These are phyloP conservation scores for Chaetomiaceae sp. DNA, from an alignment of 2,329 filamentous ascomycete genomes.

Conservation along the genomic window DNA sequence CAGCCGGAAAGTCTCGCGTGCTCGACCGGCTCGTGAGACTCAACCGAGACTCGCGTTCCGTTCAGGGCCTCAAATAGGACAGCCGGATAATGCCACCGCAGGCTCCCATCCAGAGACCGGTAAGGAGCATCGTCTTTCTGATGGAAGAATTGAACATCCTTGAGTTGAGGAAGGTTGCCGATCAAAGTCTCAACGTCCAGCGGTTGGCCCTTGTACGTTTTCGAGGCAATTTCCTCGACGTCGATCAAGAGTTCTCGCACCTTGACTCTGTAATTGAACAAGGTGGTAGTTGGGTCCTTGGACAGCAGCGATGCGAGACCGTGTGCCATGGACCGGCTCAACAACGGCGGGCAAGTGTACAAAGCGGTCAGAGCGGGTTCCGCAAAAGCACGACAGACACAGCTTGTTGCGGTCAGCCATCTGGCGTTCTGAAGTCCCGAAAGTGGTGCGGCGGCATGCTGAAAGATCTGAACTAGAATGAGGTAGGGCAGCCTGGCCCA, in stretches of 20 bases:
- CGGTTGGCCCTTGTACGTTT: constrained; percentile 46
- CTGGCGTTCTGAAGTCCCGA: constrained; percentile 35
- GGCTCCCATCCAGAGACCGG: constrained; percentile 46
- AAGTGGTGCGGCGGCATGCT: constrained; percentile 57
- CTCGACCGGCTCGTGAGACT: constrained; percentile 25
- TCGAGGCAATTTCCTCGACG: constrained; percentile 49
- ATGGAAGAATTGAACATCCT: constrained; percentile 66
- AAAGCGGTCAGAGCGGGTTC: constrained; percentile 69
- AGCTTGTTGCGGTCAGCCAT: constrained; percentile 61
- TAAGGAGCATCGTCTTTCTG: constrained; percentile 62
- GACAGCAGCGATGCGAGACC: constrained; percentile 49
- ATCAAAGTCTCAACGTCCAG: constrained; percentile 48
- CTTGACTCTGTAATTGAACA: constrained; percentile 63
- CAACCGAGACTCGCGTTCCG: constrained; percentile 37
- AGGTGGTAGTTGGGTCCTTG: constrained; percentile 41
- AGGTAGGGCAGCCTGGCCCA: constrained; percentile 40
- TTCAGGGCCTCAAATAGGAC: constrained; percentile 60
- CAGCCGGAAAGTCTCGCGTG: constrained; percentile 33
- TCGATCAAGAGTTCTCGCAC: constrained; percentile 65
- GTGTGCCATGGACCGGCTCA: constrained; percentile 38
- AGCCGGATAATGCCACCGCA: constrained; percentile 65
- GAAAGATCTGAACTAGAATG: constrained; percentile 63
- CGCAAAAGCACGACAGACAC: constrained; percentile 57
- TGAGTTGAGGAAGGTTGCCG: constrained; percentile 58
- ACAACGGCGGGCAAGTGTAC: constrained; percentile 63